Percentiles rank a stretch among this genome's conserved stretches.
phyloP scores from a whole-genome alignment of 169 alveolate species.

The Pseudocohnilembus persalinus region DNA sequence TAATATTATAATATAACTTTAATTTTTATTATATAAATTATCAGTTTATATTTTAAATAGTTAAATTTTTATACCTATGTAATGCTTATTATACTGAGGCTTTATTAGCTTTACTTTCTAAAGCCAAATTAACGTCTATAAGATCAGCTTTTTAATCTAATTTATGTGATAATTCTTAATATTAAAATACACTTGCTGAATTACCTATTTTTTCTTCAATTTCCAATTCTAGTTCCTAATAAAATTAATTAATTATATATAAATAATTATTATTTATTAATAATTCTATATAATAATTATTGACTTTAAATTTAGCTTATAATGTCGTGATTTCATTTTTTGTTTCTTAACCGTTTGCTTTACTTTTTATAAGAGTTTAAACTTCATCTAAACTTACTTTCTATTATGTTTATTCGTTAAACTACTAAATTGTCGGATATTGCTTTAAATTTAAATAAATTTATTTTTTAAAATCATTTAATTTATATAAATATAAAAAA shows the following conservation, averaged over 20 bases:
- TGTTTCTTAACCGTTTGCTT: not conserved
- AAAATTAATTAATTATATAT: no score
- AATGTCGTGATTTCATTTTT: not conserved
- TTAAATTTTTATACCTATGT: constrained; percentile 46
- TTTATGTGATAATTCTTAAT: not conserved
- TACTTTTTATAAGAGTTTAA: not conserved
- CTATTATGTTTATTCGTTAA: no score
- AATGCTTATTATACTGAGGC: constrained; percentile 59
- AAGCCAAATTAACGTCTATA: constrained; percentile 28
- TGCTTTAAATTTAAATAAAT: no score
- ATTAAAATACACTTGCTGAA: no score
- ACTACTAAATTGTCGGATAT: no score
- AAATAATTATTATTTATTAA: no score
- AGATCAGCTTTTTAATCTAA: constrained; percentile 26
- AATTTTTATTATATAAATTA: no score
- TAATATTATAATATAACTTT: not conserved
- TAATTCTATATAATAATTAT: no score
- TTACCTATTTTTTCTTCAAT: not conserved
- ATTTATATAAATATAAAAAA: no score
- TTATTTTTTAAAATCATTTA: no score
- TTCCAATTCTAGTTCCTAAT: not conserved
- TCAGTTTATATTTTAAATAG: no score
- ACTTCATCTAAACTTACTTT: not conserved
- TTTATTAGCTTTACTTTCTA: constrained; percentile 67
- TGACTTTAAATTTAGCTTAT: not conserved